Evolutionary conservation across 306 rosid genomes (phyloP), one percentile per base, ranked within the genome.

Genomic region (Carpinus viminea): DNA sequence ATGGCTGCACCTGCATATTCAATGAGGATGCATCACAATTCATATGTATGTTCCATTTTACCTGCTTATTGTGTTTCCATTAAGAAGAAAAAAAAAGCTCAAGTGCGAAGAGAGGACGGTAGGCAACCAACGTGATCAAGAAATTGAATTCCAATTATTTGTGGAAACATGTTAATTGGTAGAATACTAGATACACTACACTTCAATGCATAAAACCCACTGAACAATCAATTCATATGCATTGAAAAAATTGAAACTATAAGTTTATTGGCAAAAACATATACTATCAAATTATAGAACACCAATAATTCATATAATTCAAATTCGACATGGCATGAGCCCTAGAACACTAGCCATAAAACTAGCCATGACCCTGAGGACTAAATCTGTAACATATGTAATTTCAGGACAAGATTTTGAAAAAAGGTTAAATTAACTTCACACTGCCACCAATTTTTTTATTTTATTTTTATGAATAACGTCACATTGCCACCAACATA

Each of bases 1-100:
- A 95, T 85, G 47, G 90, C 90, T 31, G 97, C 93, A 83, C 98
- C 99, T 95, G 93, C 76, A 83, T 77, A 74, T 79, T 79, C 68
- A 77, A 65, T 41, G 74, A 80, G 65, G 73, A 73, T n/a, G 60
- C 17, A 85, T 76, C 45, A 73, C 8, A 78, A 64, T 70, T 64
- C 68, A 74, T 53, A 41, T 75, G 52, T 72, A 84, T 62, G 68
- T 52, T 28, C 48, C 5, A n/a, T 43, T 38, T 34, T 66, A 12
- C 72, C 72, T 41, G 7, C 51, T 71, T 4, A 56, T 21, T 16
- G 55, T 21, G 13, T 11, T 53, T 41, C 34, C 34, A 69, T 45
- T 50, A 54, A 20, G 13, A 47, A 76, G 50, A 53, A 68, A 53
- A 50, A 38, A 45, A 55, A 24, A 5, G 69, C 68, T 48, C 31